Conservation (phyloP, 306 rosid genomes). For the Mucuna pruriens region DNA sequence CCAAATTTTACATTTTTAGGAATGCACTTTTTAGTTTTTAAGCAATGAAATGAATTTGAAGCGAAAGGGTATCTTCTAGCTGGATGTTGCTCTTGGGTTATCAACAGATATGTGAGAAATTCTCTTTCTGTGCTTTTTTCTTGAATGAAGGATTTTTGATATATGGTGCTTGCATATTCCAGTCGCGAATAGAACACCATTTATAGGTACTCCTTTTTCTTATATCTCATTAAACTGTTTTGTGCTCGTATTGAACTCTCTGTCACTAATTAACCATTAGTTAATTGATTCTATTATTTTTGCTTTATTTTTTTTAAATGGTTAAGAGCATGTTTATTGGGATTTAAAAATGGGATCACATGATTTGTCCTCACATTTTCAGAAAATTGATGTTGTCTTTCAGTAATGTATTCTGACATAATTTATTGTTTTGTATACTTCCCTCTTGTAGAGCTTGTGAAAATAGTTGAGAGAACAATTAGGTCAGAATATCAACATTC, state of each 20-base stretch:
- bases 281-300: not conserved
- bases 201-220: slow-evolving; percentile 54
- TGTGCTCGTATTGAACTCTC: not conserved
- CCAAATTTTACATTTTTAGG: not conserved
- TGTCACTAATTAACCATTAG: not conserved
- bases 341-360: slow-evolving; percentile 22
- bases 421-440: slow-evolving; percentile 24
- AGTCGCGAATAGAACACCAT: slow-evolving; percentile 72
- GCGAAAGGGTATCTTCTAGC: slow-evolving; percentile 14
- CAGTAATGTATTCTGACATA: not conserved
- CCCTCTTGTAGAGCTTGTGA: slow-evolving; percentile 63
- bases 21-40: not conserved
- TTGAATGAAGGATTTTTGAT: slow-evolving; percentile 71
- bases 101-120: slow-evolving; percentile 25
- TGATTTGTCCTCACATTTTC: not conserved
- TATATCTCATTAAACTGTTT: not conserved
- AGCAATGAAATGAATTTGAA: slow-evolving; percentile 20
- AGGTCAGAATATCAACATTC: slow-evolving; percentile 56
- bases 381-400: not conserved
- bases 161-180: slow-evolving; percentile 96
- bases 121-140: not conserved
- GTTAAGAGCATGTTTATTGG: not conserved
- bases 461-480: slow-evolving; percentile 68
- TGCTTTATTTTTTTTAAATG: slow-evolving; percentile 13
- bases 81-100: slow-evolving; percentile 24